phyloP scores from a whole-genome alignment of 2,329 filamentous ascomycete species.

The Cladobotryum protrusum region DNA sequence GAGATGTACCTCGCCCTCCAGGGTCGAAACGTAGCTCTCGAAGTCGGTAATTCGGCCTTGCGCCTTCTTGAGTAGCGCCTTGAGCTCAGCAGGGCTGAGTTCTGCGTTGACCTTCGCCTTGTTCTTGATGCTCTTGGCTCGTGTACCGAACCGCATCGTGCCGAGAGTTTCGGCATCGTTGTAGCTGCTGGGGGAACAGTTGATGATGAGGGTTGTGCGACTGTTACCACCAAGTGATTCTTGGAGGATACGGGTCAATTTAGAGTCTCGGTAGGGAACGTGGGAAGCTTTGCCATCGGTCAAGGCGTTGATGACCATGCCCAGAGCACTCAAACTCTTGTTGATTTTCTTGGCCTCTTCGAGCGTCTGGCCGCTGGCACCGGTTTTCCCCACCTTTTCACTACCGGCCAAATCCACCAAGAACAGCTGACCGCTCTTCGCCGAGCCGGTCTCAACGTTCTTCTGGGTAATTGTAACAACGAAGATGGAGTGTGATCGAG shows the following conservation, averaged over 20 bases:
- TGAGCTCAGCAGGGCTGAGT: slow-evolving; percentile 91
- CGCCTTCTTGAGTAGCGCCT: slow-evolving; percentile 84
- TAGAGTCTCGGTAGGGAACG: slow-evolving; percentile 94
- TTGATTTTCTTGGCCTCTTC: slow-evolving; percentile 99
- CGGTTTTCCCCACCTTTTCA: slow-evolving; percentile 98
- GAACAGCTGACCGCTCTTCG: slow-evolving; percentile 94
- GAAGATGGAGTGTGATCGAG: slow-evolving; percentile 96
- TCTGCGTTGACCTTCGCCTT: slow-evolving; percentile 99
- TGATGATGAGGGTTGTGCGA: slow-evolving; percentile 96
- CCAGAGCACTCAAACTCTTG: slow-evolving; percentile 95
- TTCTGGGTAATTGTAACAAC: slow-evolving; percentile 96
- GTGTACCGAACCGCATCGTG: slow-evolving; percentile 88
- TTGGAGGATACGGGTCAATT: slow-evolving; percentile 94
- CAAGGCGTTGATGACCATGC: slow-evolving; percentile 97
- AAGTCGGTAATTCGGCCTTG: slow-evolving; percentile 85
- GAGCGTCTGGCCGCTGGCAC: slow-evolving; percentile 91
- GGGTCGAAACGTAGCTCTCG: slow-evolving; percentile 73
- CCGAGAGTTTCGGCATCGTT: slow-evolving; percentile 93
- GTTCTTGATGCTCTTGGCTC: slow-evolving; percentile 98
- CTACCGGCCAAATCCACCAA: slow-evolving; percentile 96
- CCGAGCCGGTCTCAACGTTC: slow-evolving; percentile 91
- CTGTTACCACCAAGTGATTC: slow-evolving; percentile 97
- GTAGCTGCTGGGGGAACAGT: slow-evolving; percentile 97
- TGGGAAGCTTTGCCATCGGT: slow-evolving; percentile 97
- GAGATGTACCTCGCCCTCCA: slow-evolving; percentile 77